Percentiles rank a stretch among this genome's conserved stretches.
Conservation (phyloP, 352 stramenopile genomes). For the Globisporangium solare region DNA sequence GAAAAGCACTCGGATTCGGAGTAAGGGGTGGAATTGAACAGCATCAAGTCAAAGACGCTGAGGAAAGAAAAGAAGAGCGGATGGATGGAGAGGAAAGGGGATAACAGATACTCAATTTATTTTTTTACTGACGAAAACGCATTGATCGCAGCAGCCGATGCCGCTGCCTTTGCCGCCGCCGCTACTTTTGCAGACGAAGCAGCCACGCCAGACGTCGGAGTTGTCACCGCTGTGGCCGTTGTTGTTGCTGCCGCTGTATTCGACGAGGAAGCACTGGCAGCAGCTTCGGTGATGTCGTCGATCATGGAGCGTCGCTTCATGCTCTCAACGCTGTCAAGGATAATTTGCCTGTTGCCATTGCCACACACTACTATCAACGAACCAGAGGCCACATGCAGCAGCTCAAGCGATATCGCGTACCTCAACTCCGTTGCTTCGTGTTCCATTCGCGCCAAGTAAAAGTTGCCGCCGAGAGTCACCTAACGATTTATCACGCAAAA, state of each 20-base stretch:
- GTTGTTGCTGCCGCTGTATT: neutral
- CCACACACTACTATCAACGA: neutral
- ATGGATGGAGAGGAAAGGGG: too few species aligned
- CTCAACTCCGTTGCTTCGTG: conserved; percentile 43
- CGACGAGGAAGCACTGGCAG: neutral
- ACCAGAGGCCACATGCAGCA: neutral
- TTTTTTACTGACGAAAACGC: neutral
- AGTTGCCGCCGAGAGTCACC: conserved; percentile 47
- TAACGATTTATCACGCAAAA: neutral
- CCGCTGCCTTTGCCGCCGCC: too few species aligned
- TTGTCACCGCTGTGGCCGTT: neutral
- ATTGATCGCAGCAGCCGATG: neutral
- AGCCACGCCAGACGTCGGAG: neutral
- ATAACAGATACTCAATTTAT: conserved; percentile 9
- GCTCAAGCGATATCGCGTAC: conserved; percentile 7
- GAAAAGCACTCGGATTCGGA: neutral
- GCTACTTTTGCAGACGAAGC: too few species aligned
- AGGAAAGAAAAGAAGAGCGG: neutral
- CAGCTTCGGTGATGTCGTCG: neutral
- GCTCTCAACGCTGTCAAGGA: conserved; percentile 30
- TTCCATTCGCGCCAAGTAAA: conserved; percentile 69
- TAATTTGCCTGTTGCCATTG: conserved; percentile 17
- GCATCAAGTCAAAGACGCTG: neutral
- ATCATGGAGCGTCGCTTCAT: conserved; percentile 14
- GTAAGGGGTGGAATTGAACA: neutral